Percentiles rank a stretch among this genome's conserved stretches.
phyloP scores from a whole-genome alignment of 2,329 filamentous ascomycete species.

The Cytospora piceae region DNA sequence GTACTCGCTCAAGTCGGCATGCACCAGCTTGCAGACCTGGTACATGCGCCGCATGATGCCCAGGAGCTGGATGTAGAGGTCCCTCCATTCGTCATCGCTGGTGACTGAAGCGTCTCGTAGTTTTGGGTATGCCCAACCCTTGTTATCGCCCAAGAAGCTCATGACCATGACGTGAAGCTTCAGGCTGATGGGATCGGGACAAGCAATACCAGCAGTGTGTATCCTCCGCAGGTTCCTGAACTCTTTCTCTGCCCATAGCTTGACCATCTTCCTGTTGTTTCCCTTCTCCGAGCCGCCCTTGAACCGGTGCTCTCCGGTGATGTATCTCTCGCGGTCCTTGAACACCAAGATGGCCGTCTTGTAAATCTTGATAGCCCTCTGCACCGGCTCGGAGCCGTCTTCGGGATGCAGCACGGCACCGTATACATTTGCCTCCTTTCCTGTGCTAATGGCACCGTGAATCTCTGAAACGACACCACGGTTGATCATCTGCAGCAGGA shows the following conservation, averaged over 20 bases:
- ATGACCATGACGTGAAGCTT: slow-evolving; percentile 96
- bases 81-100: slow-evolving; percentile 73
- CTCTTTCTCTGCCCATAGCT: slow-evolving; percentile 98
- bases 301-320: slow-evolving; percentile 92
- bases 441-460: slow-evolving; percentile 92
- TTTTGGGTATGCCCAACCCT: slow-evolving; percentile 85
- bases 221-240: slow-evolving; percentile 91
- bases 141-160: slow-evolving; percentile 86
- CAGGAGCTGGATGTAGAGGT: slow-evolving; percentile 80
- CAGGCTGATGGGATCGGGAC: slow-evolving; percentile 85
- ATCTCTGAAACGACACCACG: slow-evolving; percentile 86
- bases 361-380: slow-evolving; percentile 96
- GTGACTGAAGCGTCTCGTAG: slow-evolving; percentile 82
- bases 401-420: slow-evolving; percentile 73
- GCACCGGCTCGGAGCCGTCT: slow-evolving; percentile 58
- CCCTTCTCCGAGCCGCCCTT: slow-evolving; percentile 89
- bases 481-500: slow-evolving; percentile 95
- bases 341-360: slow-evolving; percentile 98
- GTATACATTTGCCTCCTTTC: slow-evolving; percentile 98
- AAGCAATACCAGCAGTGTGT: slow-evolving; percentile 81
- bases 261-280: slow-evolving; percentile 96
- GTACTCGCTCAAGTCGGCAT: slow-evolving; percentile 97
- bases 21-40: slow-evolving; percentile 87
- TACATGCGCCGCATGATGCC: slow-evolving; percentile 92
- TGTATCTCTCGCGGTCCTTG: slow-evolving; percentile 96